Evolutionary conservation across 306 rosid species (phyloP).

Genomic region (Macrotyloma uniflorum): DNA sequence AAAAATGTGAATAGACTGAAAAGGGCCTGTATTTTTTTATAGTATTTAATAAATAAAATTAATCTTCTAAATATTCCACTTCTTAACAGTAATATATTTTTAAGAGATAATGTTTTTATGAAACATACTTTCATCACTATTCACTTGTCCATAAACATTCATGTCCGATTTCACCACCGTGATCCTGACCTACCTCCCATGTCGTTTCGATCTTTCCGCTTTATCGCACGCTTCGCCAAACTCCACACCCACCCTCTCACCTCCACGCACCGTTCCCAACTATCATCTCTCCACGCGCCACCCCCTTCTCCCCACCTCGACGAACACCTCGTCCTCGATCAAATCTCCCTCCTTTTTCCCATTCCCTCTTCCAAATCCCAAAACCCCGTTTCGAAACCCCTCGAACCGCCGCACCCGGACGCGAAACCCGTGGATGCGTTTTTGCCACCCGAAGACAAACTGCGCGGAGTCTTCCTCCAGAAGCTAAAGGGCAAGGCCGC

Average conservation of each 20-base stretch:
- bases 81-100: no score
- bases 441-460: constrained; percentile 67
- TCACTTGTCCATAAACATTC: no score
- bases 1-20: no score
- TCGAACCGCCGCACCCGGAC: not conserved
- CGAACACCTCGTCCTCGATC: constrained; percentile 56
- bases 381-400: not conserved
- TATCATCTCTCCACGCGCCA: constrained; percentile 47
- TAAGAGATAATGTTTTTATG: no score
- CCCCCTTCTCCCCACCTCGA: constrained; percentile 29
- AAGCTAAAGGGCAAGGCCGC: constrained; percentile 69
- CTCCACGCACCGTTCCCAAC: constrained; percentile 21
- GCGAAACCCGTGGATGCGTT: constrained; percentile 58
- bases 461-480: constrained; percentile 83
- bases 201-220: constrained; percentile 22
- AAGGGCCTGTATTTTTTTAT: no score
- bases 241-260: constrained; percentile 29
- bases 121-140: no score
- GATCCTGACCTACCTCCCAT: not conserved
- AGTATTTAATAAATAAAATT: no score
- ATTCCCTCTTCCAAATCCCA: not conserved
- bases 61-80: no score
- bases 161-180: not conserved
- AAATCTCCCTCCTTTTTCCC: constrained; percentile 60
- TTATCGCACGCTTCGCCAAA: not conserved